A percentile compares a stretch with the other conserved stretches of the same genome.
phyloP scores from a whole-genome alignment of 805 yeast genomes.

The Scheffersomyces amazonensis region DNA sequence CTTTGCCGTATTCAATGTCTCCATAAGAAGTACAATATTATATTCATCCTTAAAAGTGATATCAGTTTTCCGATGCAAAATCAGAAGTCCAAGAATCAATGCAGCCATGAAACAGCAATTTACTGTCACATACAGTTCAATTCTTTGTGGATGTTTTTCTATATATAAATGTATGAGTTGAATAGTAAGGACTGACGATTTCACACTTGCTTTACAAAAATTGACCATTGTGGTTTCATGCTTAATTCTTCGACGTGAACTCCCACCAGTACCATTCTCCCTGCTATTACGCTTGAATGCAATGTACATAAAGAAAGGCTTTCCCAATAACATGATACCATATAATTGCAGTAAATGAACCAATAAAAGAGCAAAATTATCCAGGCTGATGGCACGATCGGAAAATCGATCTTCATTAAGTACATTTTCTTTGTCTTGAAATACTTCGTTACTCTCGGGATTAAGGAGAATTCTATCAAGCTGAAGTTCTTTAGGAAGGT shows the following conservation, averaged over 20 bases:
- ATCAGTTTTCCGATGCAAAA: slow-evolving; percentile 16
- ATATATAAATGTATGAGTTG: slow-evolving; percentile 25
- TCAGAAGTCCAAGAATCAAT: slow-evolving; percentile 28
- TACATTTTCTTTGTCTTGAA: neutral
- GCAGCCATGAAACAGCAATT: slow-evolving; percentile 36
- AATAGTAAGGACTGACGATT: slow-evolving; percentile 32
- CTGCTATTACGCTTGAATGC: slow-evolving; percentile 9
- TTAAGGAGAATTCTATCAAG: slow-evolving; percentile 16
- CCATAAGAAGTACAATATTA: slow-evolving; percentile 7
- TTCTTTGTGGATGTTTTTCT: slow-evolving; percentile 26
- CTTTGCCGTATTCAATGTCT: slow-evolving; percentile 8
- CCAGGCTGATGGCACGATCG: too few relatives aligned
- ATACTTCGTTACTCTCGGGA: slow-evolving; percentile 1
- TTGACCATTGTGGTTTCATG: slow-evolving; percentile 10
- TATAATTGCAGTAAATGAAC: slow-evolving; percentile 34
- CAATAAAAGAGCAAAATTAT: slow-evolving; percentile 20
- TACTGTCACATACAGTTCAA: slow-evolving; percentile 31
- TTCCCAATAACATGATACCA: slow-evolving; percentile 30
- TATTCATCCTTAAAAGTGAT: slow-evolving; percentile 12
- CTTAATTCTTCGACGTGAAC: slow-evolving; percentile 11
- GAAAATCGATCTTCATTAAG: too few relatives aligned
- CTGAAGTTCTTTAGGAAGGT: slow-evolving; percentile 24
- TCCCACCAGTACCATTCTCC: slow-evolving; percentile 1
- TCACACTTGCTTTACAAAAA: slow-evolving; percentile 35
- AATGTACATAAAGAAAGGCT: slow-evolving; percentile 38